A percentile compares a stretch with the other conserved stretches of the same genome.
Evolutionary conservation across 805 yeast genomes (phyloP).

Genomic region (Kazachstania taianensis): DNA sequence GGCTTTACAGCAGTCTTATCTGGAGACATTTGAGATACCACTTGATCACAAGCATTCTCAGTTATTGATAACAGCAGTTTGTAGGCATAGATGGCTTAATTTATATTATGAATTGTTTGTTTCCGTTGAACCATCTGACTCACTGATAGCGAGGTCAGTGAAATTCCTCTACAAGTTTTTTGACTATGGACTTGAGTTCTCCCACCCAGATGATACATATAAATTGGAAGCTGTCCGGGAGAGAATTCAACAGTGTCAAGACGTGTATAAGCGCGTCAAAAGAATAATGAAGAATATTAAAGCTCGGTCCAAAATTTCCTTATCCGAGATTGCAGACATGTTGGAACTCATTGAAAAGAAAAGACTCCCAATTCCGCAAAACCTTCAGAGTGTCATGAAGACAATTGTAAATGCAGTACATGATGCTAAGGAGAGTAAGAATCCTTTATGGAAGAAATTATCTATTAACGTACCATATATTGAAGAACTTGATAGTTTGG

Average conservation of each 20-base stretch:
- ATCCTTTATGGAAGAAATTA: constrained; percentile 10
- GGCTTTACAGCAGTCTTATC: not conserved
- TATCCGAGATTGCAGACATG: constrained; percentile 9
- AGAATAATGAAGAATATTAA: constrained; percentile 10
- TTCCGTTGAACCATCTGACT: not conserved
- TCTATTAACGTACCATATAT: constrained; percentile 9
- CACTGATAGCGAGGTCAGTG: constrained; percentile 6
- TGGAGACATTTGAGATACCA: constrained; percentile 10
- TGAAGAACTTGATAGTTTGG: constrained; percentile 4
- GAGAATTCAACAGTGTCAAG: constrained; percentile 13
- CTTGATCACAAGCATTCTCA: constrained; percentile 9
- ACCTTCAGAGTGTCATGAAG: constrained; percentile 7
- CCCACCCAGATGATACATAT: constrained; percentile 11
- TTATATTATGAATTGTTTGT: constrained; percentile 11
- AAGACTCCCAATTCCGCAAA: constrained; percentile 16
- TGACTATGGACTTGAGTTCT: constrained; percentile 15
- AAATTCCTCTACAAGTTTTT: constrained; percentile 11
- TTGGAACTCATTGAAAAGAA: constrained; percentile 5
- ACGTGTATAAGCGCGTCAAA: constrained; percentile 7
- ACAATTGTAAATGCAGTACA: constrained; percentile 9
- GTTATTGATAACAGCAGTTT: constrained; percentile 6
- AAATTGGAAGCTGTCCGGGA: constrained; percentile 15
- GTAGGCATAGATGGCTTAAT: constrained; percentile 19
- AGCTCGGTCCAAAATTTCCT: constrained; percentile 6
- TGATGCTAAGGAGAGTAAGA: constrained; percentile 8